Conservation (phyloP, 176 grass and related monocot genomes). For the Raddia guianensis region DNA sequence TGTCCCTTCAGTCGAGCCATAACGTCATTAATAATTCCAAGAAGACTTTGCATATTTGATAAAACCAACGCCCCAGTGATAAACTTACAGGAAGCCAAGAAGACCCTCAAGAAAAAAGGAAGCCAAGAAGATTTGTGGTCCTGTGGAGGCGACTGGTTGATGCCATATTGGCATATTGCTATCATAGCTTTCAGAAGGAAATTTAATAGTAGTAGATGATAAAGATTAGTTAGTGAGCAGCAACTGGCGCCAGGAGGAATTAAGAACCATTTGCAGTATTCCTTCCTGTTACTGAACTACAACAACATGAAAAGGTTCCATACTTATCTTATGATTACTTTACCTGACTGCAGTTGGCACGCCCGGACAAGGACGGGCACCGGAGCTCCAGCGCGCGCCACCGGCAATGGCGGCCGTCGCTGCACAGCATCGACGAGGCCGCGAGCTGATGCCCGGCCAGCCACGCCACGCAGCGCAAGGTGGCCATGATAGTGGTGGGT, state of each 20-base stretch:
- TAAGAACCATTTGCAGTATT: slow-evolving; percentile 35
- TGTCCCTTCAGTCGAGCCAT: no score
- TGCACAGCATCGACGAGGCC: slow-evolving; percentile 77
- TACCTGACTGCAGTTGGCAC: slow-evolving; percentile 60
- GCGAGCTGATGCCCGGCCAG: slow-evolving; percentile 42
- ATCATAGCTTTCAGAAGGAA: slow-evolving; percentile 22
- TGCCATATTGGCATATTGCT: not conserved
- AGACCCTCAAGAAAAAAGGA: not conserved
- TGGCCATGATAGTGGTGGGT: not conserved
- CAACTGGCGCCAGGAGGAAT: slow-evolving; percentile 39
- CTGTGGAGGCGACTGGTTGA: slow-evolving; percentile 26
- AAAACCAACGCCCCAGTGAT: slow-evolving; percentile 4
- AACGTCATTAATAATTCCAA: not conserved
- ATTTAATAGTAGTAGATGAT: slow-evolving; percentile 10
- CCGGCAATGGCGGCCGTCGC: slow-evolving; percentile 80
- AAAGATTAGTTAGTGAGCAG: slow-evolving; percentile 3
- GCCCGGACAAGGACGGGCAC: slow-evolving; percentile 46
- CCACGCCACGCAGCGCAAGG: no score
- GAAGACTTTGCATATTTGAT: not conserved
- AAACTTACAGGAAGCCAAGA: slow-evolving; percentile 12
- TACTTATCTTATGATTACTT: slow-evolving; percentile 26
- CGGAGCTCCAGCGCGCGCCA: slow-evolving; percentile 50
- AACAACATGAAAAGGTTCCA: slow-evolving; percentile 49
- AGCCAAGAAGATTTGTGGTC: not conserved
- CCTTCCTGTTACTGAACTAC: not conserved